Percentiles rank a stretch among this genome's conserved stretches.
These are phyloP conservation scores for Rhodofomes roseus DNA, from an alignment of 1,284 basidiomycete genomes.

Conservation along the genomic window DNA sequence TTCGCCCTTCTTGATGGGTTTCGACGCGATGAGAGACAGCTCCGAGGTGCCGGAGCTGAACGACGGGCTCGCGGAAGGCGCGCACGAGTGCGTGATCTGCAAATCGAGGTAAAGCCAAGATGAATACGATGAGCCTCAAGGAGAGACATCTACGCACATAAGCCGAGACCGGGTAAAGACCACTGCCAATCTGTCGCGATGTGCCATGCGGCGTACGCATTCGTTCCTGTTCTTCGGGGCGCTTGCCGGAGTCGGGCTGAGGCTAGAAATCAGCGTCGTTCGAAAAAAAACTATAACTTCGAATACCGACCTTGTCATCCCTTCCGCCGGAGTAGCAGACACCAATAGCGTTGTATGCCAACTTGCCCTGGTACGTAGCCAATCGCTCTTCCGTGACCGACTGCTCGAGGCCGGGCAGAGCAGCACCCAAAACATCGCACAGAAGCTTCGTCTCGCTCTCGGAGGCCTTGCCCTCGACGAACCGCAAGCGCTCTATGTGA, in stretches of 20 bases:
- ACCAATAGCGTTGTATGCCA: conserved; percentile 73
- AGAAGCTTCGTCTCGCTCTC: conserved; percentile 53
- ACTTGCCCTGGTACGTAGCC: conserved; percentile 59
- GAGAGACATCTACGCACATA: conserved; percentile 43
- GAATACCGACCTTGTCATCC: conserved; percentile 54
- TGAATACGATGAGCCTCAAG: background rate
- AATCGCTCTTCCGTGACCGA: conserved; percentile 64
- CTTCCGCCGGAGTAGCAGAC: conserved; percentile 63
- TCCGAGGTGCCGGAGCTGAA: conserved; percentile 62
- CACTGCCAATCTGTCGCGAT: conserved; percentile 66
- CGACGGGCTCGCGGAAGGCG: conserved; percentile 56
- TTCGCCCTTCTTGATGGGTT: conserved; percentile 66
- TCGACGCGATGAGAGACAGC: conserved; percentile 61
- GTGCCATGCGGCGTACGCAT: conserved; percentile 75
- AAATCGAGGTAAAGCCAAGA: background rate
- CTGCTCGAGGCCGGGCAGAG: conserved; percentile 68
- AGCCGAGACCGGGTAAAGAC: conserved; percentile 70
- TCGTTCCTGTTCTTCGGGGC: conserved; percentile 65
- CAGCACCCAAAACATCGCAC: conserved; percentile 50
- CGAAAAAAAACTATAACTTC: too few species aligned
- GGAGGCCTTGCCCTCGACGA: conserved; percentile 46
- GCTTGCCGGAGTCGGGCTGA: conserved; percentile 45
- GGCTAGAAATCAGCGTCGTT: background rate
- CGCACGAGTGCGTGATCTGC: conserved; percentile 67
- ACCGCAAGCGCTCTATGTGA: conserved; percentile 71